A percentile compares a stretch with the other conserved stretches of the same genome.
These are phyloP conservation scores for Apium graveolens DNA, from an alignment of 129 eudicot genomes.

Conservation along the genomic window DNA sequence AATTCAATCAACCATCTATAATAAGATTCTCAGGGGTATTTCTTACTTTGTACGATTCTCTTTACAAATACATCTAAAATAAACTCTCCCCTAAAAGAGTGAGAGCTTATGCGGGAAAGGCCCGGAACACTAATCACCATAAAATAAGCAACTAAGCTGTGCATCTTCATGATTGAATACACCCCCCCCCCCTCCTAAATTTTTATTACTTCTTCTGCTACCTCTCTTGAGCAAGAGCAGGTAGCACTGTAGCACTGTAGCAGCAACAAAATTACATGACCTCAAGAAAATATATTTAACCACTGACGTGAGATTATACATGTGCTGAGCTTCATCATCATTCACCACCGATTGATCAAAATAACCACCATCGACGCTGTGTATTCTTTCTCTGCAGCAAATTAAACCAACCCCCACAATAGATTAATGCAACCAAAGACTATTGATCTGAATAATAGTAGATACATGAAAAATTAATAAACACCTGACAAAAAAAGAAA, in stretches of 20 bases:
- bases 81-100: not conserved
- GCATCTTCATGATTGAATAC: not conserved
- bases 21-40: not conserved
- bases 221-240: not conserved
- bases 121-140: not conserved
- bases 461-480: not conserved
- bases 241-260: not conserved
- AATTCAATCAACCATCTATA: not conserved
- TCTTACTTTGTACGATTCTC: not conserved
- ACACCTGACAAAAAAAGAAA: not conserved
- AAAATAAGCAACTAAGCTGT: not conserved
- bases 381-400: conserved; percentile 28
- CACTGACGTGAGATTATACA: not conserved
- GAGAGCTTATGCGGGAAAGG: not conserved
- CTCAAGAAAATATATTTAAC: not conserved
- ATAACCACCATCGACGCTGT: conserved; percentile 38
- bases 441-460: not conserved
- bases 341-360: conserved; percentile 17
- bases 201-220: no score
- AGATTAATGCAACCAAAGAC: not conserved
- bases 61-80: not conserved
- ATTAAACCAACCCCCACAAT: not conserved
- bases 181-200: no score
- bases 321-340: not conserved
- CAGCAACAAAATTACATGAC: not conserved